Conservation (phyloP, 164 flowering plant species). For the Saururus chinensis region DNA sequence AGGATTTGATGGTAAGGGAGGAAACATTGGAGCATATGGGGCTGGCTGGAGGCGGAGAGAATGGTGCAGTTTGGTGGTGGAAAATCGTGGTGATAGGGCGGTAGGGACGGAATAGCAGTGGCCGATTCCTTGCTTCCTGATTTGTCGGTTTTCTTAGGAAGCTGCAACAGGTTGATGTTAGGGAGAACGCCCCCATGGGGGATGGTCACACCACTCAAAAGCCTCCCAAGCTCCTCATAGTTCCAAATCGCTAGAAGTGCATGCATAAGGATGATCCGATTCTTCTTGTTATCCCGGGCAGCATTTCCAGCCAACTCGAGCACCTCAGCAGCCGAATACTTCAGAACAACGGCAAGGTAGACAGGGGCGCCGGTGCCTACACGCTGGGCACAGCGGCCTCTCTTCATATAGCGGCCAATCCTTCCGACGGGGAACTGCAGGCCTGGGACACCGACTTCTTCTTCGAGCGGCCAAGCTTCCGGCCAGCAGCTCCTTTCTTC, state of each 20-base stretch:
- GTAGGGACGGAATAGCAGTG: too few relatives aligned
- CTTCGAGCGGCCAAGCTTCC: constrained; percentile 23
- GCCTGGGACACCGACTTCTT: constrained; percentile 23
- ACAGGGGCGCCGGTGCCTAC: constrained; percentile 74
- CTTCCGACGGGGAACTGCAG: constrained; percentile 32
- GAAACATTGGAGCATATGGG: too few relatives aligned
- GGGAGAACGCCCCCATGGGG: constrained; percentile 73
- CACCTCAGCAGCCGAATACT: constrained; percentile 59
- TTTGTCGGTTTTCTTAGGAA: constrained; percentile 39
- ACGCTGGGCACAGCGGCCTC: constrained; percentile 30
- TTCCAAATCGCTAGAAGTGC: constrained; percentile 4
- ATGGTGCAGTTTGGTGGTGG: too few relatives aligned
- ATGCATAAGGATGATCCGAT: constrained; percentile 8
- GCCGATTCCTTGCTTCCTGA: constrained; percentile 25
- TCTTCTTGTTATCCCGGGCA: constrained; percentile 12
- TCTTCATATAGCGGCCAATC: constrained; percentile 24
- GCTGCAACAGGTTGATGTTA: constrained; percentile 56
- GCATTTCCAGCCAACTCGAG: constrained; percentile 12
- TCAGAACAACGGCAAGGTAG: constrained; percentile 55
- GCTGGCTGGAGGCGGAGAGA: too few relatives aligned
- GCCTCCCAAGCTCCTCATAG: constrained; percentile 53
- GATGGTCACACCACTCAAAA: constrained; percentile 55
- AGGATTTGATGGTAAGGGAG: too few relatives aligned
- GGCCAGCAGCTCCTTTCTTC: constrained; percentile 24
- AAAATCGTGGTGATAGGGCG: too few relatives aligned